A percentile compares a stretch with the other conserved stretches of the same genome.
These are phyloP conservation scores for Rhizoctonia solani DNA, from an alignment of 1,284 basidiomycete species.

Conservation along the genomic window DNA sequence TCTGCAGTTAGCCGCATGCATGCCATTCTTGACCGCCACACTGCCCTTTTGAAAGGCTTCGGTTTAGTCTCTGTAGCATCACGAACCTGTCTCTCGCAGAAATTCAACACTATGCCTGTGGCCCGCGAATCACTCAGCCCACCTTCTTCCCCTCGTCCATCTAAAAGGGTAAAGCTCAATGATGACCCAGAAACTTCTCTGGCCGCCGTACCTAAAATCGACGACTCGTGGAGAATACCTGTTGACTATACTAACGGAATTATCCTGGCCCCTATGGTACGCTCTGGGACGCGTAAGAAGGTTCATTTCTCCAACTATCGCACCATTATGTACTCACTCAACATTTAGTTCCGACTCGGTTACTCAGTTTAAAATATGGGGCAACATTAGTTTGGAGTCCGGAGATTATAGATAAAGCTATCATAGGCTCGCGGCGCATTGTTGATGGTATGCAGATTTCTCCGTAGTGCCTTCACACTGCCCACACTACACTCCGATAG, in stretches of 20 bases:
- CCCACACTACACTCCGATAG: conserved; percentile 50
- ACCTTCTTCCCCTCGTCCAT: conserved; percentile 8
- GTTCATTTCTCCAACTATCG: conserved; percentile 11
- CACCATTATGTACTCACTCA: conserved; percentile 27
- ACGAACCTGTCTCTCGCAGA: background rate
- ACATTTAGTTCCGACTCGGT: conserved; percentile 71
- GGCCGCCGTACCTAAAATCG: background rate
- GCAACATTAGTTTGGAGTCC: conserved; percentile 97
- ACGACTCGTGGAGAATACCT: conserved; percentile 26
- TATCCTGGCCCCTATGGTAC: conserved; percentile 93
- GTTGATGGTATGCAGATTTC: conserved; percentile 72
- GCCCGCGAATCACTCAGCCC: conserved; percentile 5
- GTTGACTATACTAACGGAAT: conserved; percentile 68
- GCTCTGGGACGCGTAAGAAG: conserved; percentile 81
- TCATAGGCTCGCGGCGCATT: conserved; percentile 79
- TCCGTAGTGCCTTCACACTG: background rate
- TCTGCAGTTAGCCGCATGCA: background rate
- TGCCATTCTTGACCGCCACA: background rate
- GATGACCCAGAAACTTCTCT: background rate
- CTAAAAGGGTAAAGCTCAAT: conserved; percentile 12
- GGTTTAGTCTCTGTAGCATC: background rate
- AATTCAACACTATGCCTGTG: conserved; percentile 2
- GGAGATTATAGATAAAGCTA: conserved; percentile 95
- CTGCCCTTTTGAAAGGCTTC: background rate
- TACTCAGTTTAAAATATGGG: conserved; percentile 90